Conservation (phyloP, 1,284 basidiomycete species). For the Wallemia hederae region DNA sequence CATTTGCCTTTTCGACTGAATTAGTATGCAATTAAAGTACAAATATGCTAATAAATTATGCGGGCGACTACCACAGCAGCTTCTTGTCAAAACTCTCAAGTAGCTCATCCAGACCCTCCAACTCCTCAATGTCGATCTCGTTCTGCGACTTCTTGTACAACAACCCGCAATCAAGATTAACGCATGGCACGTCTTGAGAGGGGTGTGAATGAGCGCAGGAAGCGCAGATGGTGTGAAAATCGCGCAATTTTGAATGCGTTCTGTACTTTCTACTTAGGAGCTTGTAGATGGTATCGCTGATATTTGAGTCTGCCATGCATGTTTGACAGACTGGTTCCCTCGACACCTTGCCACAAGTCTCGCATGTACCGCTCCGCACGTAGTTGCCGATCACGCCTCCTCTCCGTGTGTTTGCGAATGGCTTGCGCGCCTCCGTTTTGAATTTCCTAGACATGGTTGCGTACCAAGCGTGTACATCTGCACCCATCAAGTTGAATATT, state of each 20-base stretch:
- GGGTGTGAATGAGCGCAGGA: not conserved
- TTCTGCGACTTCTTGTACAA: not conserved
- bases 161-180: not conserved
- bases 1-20: not conserved
- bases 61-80: not conserved
- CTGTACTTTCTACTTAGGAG: not conserved
- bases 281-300: not conserved
- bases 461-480: constrained; percentile 65
- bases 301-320: not conserved
- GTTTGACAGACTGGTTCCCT: not conserved
- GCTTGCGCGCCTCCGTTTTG: constrained; percentile 11
- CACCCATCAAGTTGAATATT: constrained; percentile 73
- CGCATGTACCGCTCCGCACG: not conserved
- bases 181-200: not conserved
- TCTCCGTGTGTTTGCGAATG: not conserved
- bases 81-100: not conserved
- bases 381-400: not conserved
- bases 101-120: not conserved
- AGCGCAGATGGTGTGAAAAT: not conserved
- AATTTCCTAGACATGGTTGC: constrained; percentile 47
- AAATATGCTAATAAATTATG: not conserved
- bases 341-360: not conserved
- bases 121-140: not conserved
- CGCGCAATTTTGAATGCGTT: not conserved
- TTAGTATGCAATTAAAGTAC: not conserved